Percentiles rank a stretch among this genome's conserved stretches.
phyloP scores from a whole-genome alignment of 257 asterid species.

The Henckelia pumila region DNA sequence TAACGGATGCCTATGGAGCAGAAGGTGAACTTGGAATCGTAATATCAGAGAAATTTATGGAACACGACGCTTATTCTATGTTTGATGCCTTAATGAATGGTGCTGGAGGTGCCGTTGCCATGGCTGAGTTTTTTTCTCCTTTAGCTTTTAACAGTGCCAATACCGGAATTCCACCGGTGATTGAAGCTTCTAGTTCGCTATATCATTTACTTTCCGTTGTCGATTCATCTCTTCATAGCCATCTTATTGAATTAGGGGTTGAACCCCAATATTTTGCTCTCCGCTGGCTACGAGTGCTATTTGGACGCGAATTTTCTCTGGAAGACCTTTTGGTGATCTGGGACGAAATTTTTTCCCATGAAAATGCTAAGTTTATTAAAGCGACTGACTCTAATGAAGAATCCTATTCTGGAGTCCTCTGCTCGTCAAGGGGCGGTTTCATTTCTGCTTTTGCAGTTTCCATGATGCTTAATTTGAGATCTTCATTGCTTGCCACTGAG shows the following conservation, averaged over 20 bases:
- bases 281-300: slow-evolving; percentile 85
- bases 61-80: slow-evolving; percentile 90
- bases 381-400: slow-evolving; percentile 34
- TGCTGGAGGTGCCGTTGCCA: slow-evolving; percentile 71
- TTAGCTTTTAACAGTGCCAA: slow-evolving; percentile 47
- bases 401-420: slow-evolving; percentile 51
- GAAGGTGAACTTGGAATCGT: slow-evolving; percentile 93
- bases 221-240: slow-evolving; percentile 78
- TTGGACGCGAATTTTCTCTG: slow-evolving; percentile 88
- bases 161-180: slow-evolving; percentile 67
- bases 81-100: slow-evolving; percentile 84
- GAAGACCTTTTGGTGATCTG: slow-evolving; percentile 74
- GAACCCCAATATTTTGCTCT: slow-evolving; percentile 90
- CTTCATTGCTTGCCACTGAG: slow-evolving; percentile 86
- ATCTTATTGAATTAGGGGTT: slow-evolving; percentile 85
- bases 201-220: slow-evolving; percentile 83
- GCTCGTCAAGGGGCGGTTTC: slow-evolving; percentile 80
- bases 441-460: slow-evolving; percentile 88
- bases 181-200: slow-evolving; percentile 76
- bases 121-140: slow-evolving; percentile 79
- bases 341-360: slow-evolving; percentile 77
- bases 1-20: slow-evolving; percentile 89
- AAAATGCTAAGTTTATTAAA: slow-evolving; percentile 41
- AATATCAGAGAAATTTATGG: slow-evolving; percentile 81
- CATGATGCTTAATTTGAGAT: slow-evolving; percentile 73